phyloP scores from a whole-genome alignment of 2,329 filamentous ascomycete species.

The Botrytis cinerea region DNA sequence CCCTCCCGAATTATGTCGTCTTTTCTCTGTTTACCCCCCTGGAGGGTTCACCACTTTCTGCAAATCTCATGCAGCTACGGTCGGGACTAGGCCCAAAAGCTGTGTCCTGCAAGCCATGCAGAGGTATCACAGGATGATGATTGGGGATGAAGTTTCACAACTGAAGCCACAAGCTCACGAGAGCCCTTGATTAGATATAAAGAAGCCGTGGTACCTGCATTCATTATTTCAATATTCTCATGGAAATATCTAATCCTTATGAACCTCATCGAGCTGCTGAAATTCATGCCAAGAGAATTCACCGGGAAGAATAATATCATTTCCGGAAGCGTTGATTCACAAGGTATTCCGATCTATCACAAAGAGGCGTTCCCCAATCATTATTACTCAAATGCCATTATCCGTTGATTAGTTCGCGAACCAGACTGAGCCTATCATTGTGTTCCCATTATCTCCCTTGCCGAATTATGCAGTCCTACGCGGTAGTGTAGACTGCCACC shows the following conservation, averaged over 20 bases:
- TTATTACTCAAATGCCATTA: slow-evolving; percentile 22
- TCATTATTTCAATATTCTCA: slow-evolving; percentile 13
- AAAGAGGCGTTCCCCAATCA: slow-evolving; percentile 17
- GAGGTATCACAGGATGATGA: slow-evolving; percentile 16
- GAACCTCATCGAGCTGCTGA: slow-evolving; percentile 15
- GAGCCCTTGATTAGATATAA: not conserved
- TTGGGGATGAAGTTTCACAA: not conserved
- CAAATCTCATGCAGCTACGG: slow-evolving; percentile 15
- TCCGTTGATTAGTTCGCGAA: slow-evolving; percentile 19
- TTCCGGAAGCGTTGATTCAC: slow-evolving; percentile 2
- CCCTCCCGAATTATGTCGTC: slow-evolving; percentile 15
- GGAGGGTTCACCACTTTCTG: slow-evolving; percentile 13
- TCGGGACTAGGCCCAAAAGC: slow-evolving; percentile 15
- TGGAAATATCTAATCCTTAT: slow-evolving; percentile 13
- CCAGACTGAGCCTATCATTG: slow-evolving; percentile 11
- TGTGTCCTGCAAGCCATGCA: slow-evolving; percentile 21
- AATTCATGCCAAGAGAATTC: not conserved
- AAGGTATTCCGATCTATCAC: slow-evolving; percentile 18
- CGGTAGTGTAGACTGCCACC: slow-evolving; percentile 23
- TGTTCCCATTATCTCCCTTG: slow-evolving; percentile 21
- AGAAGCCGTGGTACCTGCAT: slow-evolving; percentile 19
- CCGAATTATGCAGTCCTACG: slow-evolving; percentile 25
- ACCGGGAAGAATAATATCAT: not conserved
- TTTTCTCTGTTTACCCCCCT: slow-evolving; percentile 17
- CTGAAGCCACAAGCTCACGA: not conserved